These are phyloP conservation scores for Cryptosporidium meleagridis DNA, from an alignment of 169 alveolate species.

Conservation along the genomic window DNA sequence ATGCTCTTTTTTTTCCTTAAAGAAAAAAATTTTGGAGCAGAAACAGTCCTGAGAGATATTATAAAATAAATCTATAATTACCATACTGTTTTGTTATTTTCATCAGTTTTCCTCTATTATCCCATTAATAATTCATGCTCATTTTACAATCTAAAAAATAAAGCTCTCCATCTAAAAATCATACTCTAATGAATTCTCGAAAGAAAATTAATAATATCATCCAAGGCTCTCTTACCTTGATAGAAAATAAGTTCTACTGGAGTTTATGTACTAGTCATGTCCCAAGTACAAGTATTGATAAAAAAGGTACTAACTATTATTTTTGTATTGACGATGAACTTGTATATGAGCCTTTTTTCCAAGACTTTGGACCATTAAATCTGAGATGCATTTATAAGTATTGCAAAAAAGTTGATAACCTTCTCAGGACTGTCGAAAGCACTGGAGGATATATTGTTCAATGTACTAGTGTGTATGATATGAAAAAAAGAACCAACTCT, in stretches of 20 bases:
- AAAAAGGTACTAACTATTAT: conserved; percentile 68
- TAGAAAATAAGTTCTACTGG: conserved; percentile 68
- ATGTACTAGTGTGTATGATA: conserved; percentile 76
- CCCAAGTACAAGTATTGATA: conserved; percentile 2
- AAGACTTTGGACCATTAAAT: conserved; percentile 94
- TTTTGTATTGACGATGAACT: conserved; percentile 88
- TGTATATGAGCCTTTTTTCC: conserved; percentile 91
- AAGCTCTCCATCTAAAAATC: not conserved
- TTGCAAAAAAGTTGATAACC: conserved; percentile 83
- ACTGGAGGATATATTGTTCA: conserved; percentile 71
- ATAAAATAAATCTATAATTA: not conserved
- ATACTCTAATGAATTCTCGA: conserved; percentile 23
- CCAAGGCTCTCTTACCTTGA: conserved; percentile 48
- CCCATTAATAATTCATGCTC: not conserved
- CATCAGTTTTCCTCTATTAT: not conserved
- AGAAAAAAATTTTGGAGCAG: not conserved
- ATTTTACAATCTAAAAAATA: not conserved
- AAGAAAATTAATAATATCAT: conserved; percentile 38
- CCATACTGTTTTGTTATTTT: not conserved
- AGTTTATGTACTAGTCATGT: conserved; percentile 27
- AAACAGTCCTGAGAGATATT: not conserved
- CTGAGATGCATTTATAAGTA: conserved; percentile 88
- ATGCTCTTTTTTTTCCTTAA: not conserved
- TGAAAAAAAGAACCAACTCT: conserved; percentile 90
- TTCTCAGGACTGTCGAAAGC: conserved; percentile 77